Percentiles rank a stretch among this genome's conserved stretches.
phyloP scores from a whole-genome alignment of 345 rosid species.

The Populus simonii region DNA sequence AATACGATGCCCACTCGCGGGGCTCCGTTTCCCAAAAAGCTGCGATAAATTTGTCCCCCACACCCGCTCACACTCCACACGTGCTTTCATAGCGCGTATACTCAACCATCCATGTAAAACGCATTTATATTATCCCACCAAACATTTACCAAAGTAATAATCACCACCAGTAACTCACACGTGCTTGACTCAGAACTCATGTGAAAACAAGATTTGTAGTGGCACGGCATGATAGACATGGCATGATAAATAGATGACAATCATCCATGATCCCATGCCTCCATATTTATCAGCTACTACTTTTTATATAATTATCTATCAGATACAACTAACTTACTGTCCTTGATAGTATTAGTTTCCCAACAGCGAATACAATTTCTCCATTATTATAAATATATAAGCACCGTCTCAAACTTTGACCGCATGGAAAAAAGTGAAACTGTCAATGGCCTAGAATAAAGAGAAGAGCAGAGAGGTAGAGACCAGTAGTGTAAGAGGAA shows the following conservation, averaged over 20 bases:
- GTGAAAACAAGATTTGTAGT: neutral
- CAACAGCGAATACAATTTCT: neutral
- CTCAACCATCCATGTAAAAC: neutral
- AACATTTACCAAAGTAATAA: neutral
- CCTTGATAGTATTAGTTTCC: neutral
- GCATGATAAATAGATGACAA: constrained; percentile 2
- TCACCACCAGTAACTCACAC: neutral
- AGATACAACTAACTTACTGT: neutral
- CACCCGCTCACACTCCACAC: neutral
- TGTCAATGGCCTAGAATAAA: constrained; percentile 21
- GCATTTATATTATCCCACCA: neutral
- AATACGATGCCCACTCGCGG: constrained; percentile 9
- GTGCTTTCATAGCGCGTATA: neutral
- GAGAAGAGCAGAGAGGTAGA: constrained; percentile 16
- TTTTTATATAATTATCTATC: neutral
- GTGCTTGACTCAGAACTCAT: neutral
- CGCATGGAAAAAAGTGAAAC: constrained; percentile 31
- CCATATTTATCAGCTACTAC: neutral
- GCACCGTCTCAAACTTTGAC: constrained; percentile 21
- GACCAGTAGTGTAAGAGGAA: neutral
- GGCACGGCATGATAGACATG: neutral
- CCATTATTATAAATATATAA: neutral
- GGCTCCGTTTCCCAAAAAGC: neutral
- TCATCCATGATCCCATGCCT: constrained; percentile 6
- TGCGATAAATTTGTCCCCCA: neutral